Percentiles rank a stretch among this genome's conserved stretches.
Evolutionary conservation across 805 yeast species (phyloP).

Genomic region (Yarrowia bubula): DNA sequence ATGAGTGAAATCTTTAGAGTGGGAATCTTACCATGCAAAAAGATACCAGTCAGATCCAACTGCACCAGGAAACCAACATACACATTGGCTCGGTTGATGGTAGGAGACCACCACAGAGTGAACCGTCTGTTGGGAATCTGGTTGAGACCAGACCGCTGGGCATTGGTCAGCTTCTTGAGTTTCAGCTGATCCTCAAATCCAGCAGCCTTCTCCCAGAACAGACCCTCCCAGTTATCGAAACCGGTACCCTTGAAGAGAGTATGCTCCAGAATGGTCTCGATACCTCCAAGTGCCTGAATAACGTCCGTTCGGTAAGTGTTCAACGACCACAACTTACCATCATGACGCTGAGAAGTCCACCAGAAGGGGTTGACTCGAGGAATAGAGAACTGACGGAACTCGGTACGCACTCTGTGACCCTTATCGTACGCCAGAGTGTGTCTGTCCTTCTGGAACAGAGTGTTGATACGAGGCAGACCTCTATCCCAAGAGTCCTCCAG

Average conservation of each 20-base stretch:
- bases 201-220: slow-evolving; percentile 97
- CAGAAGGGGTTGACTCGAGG: slow-evolving; percentile 84
- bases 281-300: slow-evolving; percentile 95
- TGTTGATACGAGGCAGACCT: slow-evolving; percentile 94
- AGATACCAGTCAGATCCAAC: slow-evolving; percentile 92
- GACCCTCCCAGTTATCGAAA: slow-evolving; percentile 96
- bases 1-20: slow-evolving; percentile 92
- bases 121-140: slow-evolving; percentile 97
- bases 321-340: slow-evolving; percentile 93
- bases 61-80: slow-evolving; percentile 97
- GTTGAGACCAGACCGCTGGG: slow-evolving; percentile 94
- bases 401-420: slow-evolving; percentile 82
- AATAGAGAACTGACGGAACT: slow-evolving; percentile 69
- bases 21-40: slow-evolving; percentile 96
- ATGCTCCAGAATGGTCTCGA: slow-evolving; percentile 92
- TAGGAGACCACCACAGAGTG: slow-evolving; percentile 99
- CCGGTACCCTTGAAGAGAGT: slow-evolving; percentile 96
- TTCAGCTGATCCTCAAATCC: slow-evolving; percentile 97
- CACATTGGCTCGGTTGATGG: slow-evolving; percentile 95
- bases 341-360: slow-evolving; percentile 95
- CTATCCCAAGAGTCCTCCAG: slow-evolving; percentile 94
- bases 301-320: slow-evolving; percentile 93
- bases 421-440: slow-evolving; percentile 93
- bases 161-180: slow-evolving; percentile 91
- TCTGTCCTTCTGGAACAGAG: slow-evolving; percentile 90